Percentiles rank a stretch among this genome's conserved stretches.
Evolutionary conservation across 139 green algal species (phyloP).

Genomic region (Chlorella sorokiniana): DNA sequence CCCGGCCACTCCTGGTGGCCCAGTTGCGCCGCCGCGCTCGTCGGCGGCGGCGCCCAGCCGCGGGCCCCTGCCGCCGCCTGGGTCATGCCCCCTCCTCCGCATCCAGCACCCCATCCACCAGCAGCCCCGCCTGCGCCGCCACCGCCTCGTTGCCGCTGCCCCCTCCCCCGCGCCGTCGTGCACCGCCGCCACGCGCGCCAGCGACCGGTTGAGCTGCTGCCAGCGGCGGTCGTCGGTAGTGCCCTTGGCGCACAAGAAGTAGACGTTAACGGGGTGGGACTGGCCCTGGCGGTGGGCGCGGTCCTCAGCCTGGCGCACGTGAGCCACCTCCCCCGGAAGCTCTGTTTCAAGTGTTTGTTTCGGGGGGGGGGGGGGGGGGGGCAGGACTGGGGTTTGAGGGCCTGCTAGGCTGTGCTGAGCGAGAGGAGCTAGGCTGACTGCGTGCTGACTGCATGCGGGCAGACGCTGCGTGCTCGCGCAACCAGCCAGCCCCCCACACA

Average conservation of each 20-base stretch:
- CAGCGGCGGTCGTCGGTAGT: constrained; percentile 78
- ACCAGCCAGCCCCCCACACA: too few relatives aligned
- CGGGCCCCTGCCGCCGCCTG: constrained; percentile 1
- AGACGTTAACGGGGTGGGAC: constrained; percentile 78
- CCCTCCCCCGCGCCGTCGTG: constrained; percentile 50
- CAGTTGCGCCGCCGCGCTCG: background rate
- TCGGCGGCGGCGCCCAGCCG: background rate
- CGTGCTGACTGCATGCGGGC: too few relatives aligned
- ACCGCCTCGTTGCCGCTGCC: background rate
- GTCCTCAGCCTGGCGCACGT: constrained; percentile 88
- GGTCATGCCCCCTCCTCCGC: constrained; percentile 21
- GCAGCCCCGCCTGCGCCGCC: constrained; percentile 3
- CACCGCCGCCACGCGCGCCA: constrained; percentile 61
- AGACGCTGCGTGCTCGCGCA: too few relatives aligned
- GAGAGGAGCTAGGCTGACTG: too few relatives aligned
- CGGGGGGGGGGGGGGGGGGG: background rate
- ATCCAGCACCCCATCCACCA: constrained; percentile 6
- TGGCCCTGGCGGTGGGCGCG: constrained; percentile 85
- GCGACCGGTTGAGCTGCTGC: constrained; percentile 57
- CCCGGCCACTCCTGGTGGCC: background rate
- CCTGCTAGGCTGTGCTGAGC: too few relatives aligned
- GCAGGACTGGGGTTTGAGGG: too few relatives aligned
- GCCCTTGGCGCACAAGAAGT: constrained; percentile 82
- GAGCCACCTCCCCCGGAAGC: constrained; percentile 54
- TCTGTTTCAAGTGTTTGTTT: too few relatives aligned